Evolutionary conservation across 441 rosid genomes (phyloP).

Genomic region (Isatis lusitanica): DNA sequence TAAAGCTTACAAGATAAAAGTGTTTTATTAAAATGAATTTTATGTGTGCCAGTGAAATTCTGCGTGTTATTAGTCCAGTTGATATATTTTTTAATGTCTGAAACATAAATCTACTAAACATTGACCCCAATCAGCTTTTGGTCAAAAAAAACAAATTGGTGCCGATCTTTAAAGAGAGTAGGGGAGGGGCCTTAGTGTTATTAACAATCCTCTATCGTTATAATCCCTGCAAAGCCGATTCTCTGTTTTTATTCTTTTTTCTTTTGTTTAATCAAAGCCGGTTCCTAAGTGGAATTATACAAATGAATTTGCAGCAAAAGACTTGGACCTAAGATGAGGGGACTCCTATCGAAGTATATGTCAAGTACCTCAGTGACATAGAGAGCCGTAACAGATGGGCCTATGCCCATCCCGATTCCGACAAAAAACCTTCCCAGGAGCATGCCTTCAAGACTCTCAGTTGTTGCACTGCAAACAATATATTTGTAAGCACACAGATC

Average conservation of each 20-base stretch:
- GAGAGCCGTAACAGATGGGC: constrained; percentile 74
- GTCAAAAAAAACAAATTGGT: neutral
- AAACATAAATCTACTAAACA: neutral
- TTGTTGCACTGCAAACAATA: constrained; percentile 58
- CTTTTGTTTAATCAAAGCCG: no score
- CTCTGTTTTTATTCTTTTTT: no score
- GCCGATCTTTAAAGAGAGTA: no score
- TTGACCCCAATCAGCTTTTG: constrained; percentile 3
- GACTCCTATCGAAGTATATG: no score
- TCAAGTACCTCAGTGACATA: constrained; percentile 72
- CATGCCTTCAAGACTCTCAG: constrained; percentile 67
- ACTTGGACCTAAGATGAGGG: no score
- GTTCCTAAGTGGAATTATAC: no score
- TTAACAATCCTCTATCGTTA: no score
- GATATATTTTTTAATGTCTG: neutral
- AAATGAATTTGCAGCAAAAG: no score
- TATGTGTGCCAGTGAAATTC: neutral
- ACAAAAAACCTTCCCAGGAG: constrained; percentile 72
- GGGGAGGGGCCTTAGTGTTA: no score
- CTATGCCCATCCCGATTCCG: constrained; percentile 79
- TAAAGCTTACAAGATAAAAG: constrained; percentile 11
- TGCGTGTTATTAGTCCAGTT: neutral
- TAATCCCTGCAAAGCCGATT: no score
- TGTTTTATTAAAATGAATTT: neutral
- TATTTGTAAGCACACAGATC: constrained; percentile 29